Percentiles rank a stretch among this genome's conserved stretches.
These are phyloP conservation scores for Phialocephala sp. DNA, from an alignment of 2,329 filamentous ascomycete genomes.

Conservation along the genomic window DNA sequence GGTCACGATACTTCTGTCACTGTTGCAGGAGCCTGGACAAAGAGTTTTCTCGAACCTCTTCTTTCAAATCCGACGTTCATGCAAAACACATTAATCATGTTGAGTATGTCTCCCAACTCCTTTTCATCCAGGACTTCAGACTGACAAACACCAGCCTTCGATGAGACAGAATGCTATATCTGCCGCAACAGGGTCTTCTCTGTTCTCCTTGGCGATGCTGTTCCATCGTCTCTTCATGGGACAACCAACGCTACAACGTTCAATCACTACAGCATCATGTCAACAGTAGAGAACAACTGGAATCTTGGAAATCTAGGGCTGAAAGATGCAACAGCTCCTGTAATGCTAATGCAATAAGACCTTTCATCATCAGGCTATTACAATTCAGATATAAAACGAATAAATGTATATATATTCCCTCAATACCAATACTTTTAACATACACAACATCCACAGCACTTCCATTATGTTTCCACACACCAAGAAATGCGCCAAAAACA, in stretches of 20 bases:
- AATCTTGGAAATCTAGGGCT: constrained; percentile 66
- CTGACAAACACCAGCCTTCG: constrained; percentile 63
- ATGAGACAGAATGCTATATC: constrained; percentile 58
- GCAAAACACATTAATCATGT: constrained; percentile 56
- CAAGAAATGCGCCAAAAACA: too few species aligned
- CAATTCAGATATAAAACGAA: too few species aligned
- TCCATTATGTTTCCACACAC: too few species aligned
- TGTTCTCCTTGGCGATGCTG: constrained; percentile 59
- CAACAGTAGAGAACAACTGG: constrained; percentile 66
- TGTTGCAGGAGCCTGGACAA: constrained; percentile 71
- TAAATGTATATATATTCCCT: too few species aligned
- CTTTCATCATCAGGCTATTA: too few species aligned
- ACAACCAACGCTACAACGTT: constrained; percentile 56
- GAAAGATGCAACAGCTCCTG: constrained; percentile 43
- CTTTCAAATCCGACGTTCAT: constrained; percentile 67
- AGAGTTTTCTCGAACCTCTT: constrained; percentile 71
- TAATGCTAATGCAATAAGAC: background rate
- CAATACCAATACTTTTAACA: too few species aligned
- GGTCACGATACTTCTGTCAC: constrained; percentile 76
- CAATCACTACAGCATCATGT: constrained; percentile 49
- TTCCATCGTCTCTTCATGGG: constrained; percentile 52
- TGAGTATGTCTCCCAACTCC: constrained; percentile 47
- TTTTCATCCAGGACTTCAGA: constrained; percentile 63
- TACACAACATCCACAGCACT: too few species aligned
- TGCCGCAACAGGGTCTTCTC: constrained; percentile 57